Conservation (phyloP, 2,329 filamentous ascomycete species). For the Rhexocercosporidium sp. region DNA sequence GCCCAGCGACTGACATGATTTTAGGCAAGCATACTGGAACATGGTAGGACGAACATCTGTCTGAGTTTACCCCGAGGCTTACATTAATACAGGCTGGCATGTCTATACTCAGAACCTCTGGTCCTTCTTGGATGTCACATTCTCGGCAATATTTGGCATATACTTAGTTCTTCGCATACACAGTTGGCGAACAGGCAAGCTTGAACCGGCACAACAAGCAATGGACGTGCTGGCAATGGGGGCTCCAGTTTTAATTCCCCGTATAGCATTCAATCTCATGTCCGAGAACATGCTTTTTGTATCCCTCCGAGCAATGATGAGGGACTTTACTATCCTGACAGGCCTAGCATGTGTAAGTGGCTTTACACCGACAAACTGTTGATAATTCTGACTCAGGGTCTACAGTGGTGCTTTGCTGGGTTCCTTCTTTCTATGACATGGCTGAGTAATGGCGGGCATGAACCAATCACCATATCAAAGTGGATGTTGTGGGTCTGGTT, state of each 20-base stretch:
- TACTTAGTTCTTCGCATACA: constrained; percentile 74
- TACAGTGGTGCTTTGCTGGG: constrained; percentile 79
- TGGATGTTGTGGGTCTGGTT: constrained; percentile 98
- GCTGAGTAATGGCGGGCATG: constrained; percentile 70
- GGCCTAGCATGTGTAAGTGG: constrained; percentile 3
- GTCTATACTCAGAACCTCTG: constrained; percentile 89
- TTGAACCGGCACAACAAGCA: constrained; percentile 65
- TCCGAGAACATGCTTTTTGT: constrained; percentile 86
- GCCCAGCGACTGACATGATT: neutral
- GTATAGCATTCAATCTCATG: constrained; percentile 81
- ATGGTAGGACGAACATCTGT: constrained; percentile 48
- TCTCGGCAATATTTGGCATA: constrained; percentile 70
- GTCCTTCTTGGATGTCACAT: constrained; percentile 85
- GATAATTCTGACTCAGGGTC: constrained; percentile 34
- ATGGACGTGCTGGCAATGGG: constrained; percentile 81
- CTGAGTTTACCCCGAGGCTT: neutral
- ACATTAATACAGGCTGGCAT: constrained; percentile 56
- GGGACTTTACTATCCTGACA: constrained; percentile 67
- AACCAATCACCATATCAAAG: constrained; percentile 74
- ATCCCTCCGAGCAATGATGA: constrained; percentile 82
- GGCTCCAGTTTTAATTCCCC: constrained; percentile 77
- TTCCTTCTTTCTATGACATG: constrained; percentile 81
- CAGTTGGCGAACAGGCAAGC: constrained; percentile 58
- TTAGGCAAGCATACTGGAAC: constrained; percentile 44
- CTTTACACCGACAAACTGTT: neutral